phyloP scores from a whole-genome alignment of 164 flowering plant genomes.

The Tetrastigma voinierianum region DNA sequence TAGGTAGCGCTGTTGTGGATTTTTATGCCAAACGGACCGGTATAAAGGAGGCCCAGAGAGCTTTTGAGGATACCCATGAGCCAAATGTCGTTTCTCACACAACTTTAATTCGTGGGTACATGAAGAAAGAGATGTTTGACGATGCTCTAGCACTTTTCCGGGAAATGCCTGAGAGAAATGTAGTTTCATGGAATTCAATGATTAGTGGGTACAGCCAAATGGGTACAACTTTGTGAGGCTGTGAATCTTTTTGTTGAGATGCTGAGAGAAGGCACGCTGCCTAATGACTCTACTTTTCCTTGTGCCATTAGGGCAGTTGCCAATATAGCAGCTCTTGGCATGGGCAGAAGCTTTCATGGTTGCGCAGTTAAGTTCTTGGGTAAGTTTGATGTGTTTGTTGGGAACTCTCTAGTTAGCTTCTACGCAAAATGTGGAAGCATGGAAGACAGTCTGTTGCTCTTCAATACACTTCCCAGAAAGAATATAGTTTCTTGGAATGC shows the following conservation, averaged over 20 bases:
- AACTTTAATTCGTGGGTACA: slow-evolving; percentile 57
- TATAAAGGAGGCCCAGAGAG: slow-evolving; percentile 49
- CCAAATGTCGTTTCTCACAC: slow-evolving; percentile 84
- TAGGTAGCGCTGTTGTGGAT: slow-evolving; percentile 66
- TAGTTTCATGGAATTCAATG: slow-evolving; percentile 88
- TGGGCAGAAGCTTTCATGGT: slow-evolving; percentile 78
- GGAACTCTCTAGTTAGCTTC: slow-evolving; percentile 69
- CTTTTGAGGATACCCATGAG: slow-evolving; percentile 51
- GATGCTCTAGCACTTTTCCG: slow-evolving; percentile 51
- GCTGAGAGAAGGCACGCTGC: slow-evolving; percentile 58
- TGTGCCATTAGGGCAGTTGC: slow-evolving; percentile 67
- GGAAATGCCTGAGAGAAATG: slow-evolving; percentile 70
- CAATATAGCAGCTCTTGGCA: slow-evolving; percentile 65
- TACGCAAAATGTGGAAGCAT: slow-evolving; percentile 87
- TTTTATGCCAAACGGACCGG: slow-evolving; percentile 52
- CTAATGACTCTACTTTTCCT: slow-evolving; percentile 56
- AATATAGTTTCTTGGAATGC: slow-evolving; percentile 88
- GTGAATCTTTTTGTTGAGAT: slow-evolving; percentile 69
- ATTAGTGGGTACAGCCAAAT: slow-evolving; percentile 74
- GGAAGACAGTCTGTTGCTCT: slow-evolving; percentile 67
- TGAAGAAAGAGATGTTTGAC: slow-evolving; percentile 48
- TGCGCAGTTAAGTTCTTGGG: slow-evolving; percentile 62
- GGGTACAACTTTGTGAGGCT: slow-evolving; percentile 76
- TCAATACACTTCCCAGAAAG: slow-evolving; percentile 38
- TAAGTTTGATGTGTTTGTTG: slow-evolving; percentile 43